These are phyloP conservation scores for Ampelomyces quisqualis DNA, from an alignment of 2,329 filamentous ascomycete species.

Conservation along the genomic window DNA sequence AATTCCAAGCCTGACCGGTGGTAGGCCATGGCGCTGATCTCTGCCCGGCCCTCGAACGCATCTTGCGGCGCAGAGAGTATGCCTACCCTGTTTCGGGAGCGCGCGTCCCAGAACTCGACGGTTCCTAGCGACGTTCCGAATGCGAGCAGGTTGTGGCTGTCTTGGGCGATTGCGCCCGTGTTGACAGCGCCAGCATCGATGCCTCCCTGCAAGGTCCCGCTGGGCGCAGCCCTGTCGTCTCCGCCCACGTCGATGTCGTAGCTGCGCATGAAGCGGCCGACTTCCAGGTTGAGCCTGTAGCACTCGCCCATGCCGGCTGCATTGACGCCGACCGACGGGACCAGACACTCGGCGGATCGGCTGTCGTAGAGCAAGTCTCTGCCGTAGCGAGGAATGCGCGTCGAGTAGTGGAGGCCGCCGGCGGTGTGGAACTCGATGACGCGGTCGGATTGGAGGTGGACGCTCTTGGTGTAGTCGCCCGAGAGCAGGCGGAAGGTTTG, in stretches of 20 bases:
- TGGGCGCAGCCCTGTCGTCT: constrained; percentile 67
- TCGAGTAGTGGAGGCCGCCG: constrained; percentile 81
- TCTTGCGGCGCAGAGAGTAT: constrained; percentile 62
- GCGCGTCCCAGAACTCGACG: constrained; percentile 93
- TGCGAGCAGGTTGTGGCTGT: constrained; percentile 83
- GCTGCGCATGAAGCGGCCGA: constrained; percentile 90
- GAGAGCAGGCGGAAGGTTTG: constrained; percentile 87
- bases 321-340: constrained; percentile 87
- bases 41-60: constrained; percentile 49
- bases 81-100: constrained; percentile 78
- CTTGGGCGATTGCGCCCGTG: constrained; percentile 79
- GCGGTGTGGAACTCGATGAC: constrained; percentile 91
- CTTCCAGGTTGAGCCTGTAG: constrained; percentile 86
- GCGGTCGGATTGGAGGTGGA: constrained; percentile 90
- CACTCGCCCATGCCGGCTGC: constrained; percentile 85
- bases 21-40: constrained; percentile 87
- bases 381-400: constrained; percentile 89
- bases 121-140: constrained; percentile 96
- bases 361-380: constrained; percentile 84
- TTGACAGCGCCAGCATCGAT: constrained; percentile 86
- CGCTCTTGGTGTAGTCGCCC: constrained; percentile 86
- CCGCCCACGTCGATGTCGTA: constrained; percentile 89
- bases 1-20: constrained; percentile 79
- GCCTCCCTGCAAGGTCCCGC: constrained; percentile 79
- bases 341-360: constrained; percentile 76